Base-by-base conservation (phyloP, 352 stramenopile species). In the Phytophthora boehmeriae region DNA sequence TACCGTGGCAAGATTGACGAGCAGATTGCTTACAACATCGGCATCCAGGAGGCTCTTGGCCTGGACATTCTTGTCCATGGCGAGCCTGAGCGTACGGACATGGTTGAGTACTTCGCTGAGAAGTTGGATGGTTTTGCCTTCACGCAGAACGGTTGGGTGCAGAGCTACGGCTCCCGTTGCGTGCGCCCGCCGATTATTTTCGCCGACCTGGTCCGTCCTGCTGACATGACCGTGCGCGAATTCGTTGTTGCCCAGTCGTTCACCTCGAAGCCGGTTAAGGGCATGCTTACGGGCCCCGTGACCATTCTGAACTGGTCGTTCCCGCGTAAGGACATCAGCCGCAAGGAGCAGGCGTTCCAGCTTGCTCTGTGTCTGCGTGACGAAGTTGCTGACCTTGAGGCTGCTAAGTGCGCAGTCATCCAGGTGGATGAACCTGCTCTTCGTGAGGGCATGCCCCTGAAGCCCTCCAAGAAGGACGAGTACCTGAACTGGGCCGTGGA, bases 241-340 rank as follows among this genome's bases (percentile, higher is more conserved):
- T 97, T 97, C 54, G 75, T 88, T 32, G 87, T 97, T 1, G 93
- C 93, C 11, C 93, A 98, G 75, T 84, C 69, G 35, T 88, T 98
- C 71, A 92, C 84, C 22, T 88, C 77, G 16, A 97, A 97, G 68
- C 90, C 91, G 5, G 90, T 98, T 13, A 98, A 98, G 78, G 91
- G 93, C 28, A 98, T 98, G 93, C 83, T 98, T 28, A 98, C 93
- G 47, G 93, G 93, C 13, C 90, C 93, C 16, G 86, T 97, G 56
- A 98, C 93, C 34, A 98, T 97, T 75, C 78, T 98, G n/a, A 97
- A 97, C 80, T 98, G 93, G 91, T 97, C 91, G 53, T 98, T 98
- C 76, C 88, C 89, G 13, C 91, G 93, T 49, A 85, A 93, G 64
- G 91, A 98, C 68, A 93, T 97, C 54, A 83, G 74, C 48, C 86